A percentile compares a stretch with the other conserved stretches of the same genome.
These are phyloP conservation scores for Auxenochlorella pyrenoidosa DNA, from an alignment of 139 green algal genomes.

Conservation along the genomic window DNA sequence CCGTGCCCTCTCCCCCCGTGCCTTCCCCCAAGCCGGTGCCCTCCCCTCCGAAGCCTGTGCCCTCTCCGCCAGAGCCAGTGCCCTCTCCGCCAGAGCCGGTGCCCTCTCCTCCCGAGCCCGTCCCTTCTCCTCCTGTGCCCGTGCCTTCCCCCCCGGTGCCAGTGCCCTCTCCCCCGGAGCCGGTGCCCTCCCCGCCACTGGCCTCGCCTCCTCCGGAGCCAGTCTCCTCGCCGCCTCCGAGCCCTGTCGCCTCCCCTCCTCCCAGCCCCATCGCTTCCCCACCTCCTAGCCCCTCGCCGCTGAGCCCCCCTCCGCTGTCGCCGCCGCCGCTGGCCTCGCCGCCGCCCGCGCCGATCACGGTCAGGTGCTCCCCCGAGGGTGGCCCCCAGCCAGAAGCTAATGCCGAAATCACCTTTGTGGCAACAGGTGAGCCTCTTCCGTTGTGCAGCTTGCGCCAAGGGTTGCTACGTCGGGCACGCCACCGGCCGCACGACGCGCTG, in stretches of 20 bases:
- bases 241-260: not conserved
- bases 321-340: not conserved
- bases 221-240: not conserved
- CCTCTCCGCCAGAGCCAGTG: not conserved
- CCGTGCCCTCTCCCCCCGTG: not conserved
- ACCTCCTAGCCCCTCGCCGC: slow-evolving; percentile 3
- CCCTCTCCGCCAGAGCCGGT: not conserved
- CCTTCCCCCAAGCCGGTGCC: not conserved
- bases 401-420: not conserved
- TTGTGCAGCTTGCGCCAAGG: no score
- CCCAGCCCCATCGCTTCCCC: not conserved
- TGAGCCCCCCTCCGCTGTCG: not conserved
- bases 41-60: not conserved
- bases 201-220: not conserved
- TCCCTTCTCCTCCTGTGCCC: not conserved
- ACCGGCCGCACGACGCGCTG: no score
- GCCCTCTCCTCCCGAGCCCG: not conserved
- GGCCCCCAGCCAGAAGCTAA: not conserved
- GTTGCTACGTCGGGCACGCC: no score
- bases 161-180: not conserved
- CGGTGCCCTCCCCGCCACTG: not conserved
- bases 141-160: not conserved
- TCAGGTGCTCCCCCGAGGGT: not conserved
- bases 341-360: not conserved
- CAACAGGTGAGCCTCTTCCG: not conserved